These are phyloP conservation scores for Comarum palustre DNA, from an alignment of 306 rosid species.

Conservation along the genomic window DNA sequence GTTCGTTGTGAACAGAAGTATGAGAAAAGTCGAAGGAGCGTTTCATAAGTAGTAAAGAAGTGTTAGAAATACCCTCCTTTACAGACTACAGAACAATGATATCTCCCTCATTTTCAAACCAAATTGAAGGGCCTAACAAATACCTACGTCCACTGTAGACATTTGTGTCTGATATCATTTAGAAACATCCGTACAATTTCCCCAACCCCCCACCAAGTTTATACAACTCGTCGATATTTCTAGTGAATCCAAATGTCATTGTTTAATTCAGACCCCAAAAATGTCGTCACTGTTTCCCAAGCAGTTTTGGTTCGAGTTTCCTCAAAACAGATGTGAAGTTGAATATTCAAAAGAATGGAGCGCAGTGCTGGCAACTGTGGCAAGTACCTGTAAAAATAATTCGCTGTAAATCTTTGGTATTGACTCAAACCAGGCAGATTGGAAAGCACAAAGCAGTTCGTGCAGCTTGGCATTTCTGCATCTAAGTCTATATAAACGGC, in stretches of 20 bases:
- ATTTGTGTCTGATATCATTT: not conserved
- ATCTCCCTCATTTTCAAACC: too few species aligned
- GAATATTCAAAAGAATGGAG: not conserved
- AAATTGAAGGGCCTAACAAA: too few species aligned
- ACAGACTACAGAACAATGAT: too few species aligned
- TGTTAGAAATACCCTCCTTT: too few species aligned
- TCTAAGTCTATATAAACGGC: not conserved
- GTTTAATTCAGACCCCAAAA: not conserved
- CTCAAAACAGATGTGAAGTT: not conserved
- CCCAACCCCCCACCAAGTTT: not conserved
- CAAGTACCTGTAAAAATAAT: not conserved
- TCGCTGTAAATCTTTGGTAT: not conserved
- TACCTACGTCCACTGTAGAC: not conserved
- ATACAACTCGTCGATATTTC: not conserved
- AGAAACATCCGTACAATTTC: not conserved
- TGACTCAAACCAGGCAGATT: not conserved
- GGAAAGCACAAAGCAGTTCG: not conserved
- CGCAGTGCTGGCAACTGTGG: not conserved
- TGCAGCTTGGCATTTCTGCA: not conserved
- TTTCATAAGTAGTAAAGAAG: not conserved
- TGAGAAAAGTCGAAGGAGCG: not conserved
- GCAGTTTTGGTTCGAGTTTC: not conserved
- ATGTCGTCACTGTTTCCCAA: not conserved
- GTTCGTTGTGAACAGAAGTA: not conserved
- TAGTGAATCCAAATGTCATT: not conserved